Base-by-base conservation (phyloP, 1,284 basidiomycete genomes). In the Cystobasidium pallidum region DNA sequence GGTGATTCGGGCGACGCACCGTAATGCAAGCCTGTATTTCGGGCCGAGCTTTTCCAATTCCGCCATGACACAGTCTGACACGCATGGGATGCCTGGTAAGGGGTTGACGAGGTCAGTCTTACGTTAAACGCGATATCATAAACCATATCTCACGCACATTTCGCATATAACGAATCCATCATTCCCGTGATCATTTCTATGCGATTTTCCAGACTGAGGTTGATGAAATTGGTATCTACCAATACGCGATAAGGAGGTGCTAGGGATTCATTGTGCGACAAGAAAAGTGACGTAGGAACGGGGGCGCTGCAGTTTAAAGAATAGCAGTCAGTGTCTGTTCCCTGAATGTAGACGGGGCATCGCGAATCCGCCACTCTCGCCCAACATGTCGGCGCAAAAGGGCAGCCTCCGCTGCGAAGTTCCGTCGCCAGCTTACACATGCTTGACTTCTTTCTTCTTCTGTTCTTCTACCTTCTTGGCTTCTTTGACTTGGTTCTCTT, bases 121-220 rank as follows among this genome's bases (percentile, higher is more conserved):
- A n/a, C n/a, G n/a, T n/a, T n/a, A n/a, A n/a, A n/a, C n/a, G n/a
- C n/a, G n/a, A n/a, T n/a, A 54, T 26, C 26, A 26, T 3, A 30
- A 32, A 54, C n/a, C 30, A 15, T 57, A 15, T 34, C 3, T 36
- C 32, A 83, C 90, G 75, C 78, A 95, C 94, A 95, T 84, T 99
- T 98, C n/a, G 96, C 96, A 82, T 92, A 98, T 15, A 99, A 84
- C 78, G 94, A 97, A 81, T 99, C 96, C 94, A 99, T 98, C 96
- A 99, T 98, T 17, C 92, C 94, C 79, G 91, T 89, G 24, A 98
- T 86, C 57, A 99, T 86, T 81, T 99, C 96, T 77, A 99, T 85
- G 82, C 98, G 97, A 83, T 99, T 99, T 83, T 99, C 95, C 61
- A 99, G 85, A 76, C 90, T 92, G 81, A 99, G 95, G 81, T 99